Base-by-base conservation (phyloP, 1,284 basidiomycete genomes). In the Ustilago xerochloae region DNA sequence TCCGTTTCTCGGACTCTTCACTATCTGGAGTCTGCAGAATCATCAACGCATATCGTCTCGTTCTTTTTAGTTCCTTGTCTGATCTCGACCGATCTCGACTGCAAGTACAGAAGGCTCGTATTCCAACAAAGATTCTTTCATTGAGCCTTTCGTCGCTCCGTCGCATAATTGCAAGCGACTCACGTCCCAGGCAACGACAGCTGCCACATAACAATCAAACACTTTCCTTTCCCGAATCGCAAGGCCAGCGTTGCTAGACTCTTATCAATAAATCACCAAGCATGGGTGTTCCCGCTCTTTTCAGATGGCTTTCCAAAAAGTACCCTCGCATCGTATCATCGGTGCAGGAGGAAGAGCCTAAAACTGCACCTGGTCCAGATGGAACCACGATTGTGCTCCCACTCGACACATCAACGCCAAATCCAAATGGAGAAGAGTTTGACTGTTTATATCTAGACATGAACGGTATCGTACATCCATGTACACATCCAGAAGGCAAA, bases 401-500 rank as follows among this genome's bases (percentile, higher is more conserved):
- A 7, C 85, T 96, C 60, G 91, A 95, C 84, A 96, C 93, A 76
- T 88, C 90, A 38, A 85, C 87, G 24, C 89, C 91, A 32, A 99
- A 99, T 85, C 97, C 97, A n/a, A 99, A 99, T 84, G 93, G 92
- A 13, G 88, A 89, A 66, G 97, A 99, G 86, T 94, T 96, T 75
- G 97, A 99, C 86, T 94, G 93, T 84, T 87, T 99, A 51, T 99
- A 99, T 85, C 87, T 98, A 74, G 78, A 85, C 63, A 84, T 84
- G 83, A 84, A 84, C 39, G 83, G 83, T 48, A 84, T 87, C 68
- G 95, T 98, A 24, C 96, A 99, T 86, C 96, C 96, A 6, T 98
- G 96, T 89, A 98, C 96, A 0, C 96, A 98, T 85, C 96, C 96
- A 0, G 96, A 98, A 85, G 95, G 94, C 79, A 94, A 92, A 66